Evolutionary conservation across 306 rosid genomes (phyloP), one percentile per base, ranked within the genome.

Genomic region (Cicer judaicum): DNA sequence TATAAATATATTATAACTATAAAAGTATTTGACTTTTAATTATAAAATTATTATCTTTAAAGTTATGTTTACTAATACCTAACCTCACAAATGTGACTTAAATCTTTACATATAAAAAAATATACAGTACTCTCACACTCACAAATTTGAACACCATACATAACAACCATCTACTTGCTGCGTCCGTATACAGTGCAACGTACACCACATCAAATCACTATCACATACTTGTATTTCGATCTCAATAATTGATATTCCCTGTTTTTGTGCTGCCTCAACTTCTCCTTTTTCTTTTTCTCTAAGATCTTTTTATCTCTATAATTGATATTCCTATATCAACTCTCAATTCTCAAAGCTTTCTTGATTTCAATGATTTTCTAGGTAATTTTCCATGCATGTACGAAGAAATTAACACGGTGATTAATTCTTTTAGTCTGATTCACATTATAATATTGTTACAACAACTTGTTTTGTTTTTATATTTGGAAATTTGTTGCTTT

Each of bases 221-320:
- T 19, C 54, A n/a, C n/a, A 24, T 24, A 38, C 0, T 34, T 69
- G 24, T 70, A 71, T 78, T 62, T 78, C 34, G 9, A 64, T 72
- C 74, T 74, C 79, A 79, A 79, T 79, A 72, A 81, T 81, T 81
- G 56, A 79, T 38, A 40, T 41, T 79, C 78, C 53, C 48, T 36
- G 44, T 54, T 72, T 77, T 68, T 39, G 10, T 64, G 64, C 73
- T 46, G 41, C 50, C 50, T 61, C 47, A 0, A 10, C 38, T 78
- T 83, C 83, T 43, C 48, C 80, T 39, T 50, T 46, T 57, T 16
- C 72, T 1, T 63, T 44, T 11, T 48, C 19, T 53, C 8, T 53
- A 16, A 0, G 18, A 16, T 16, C 18, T 16, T 56, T 18, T 56
- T 3, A 15, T 14, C 5, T 62, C 12, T n/a, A 57, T 21, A 8